These are phyloP conservation scores for Melaleuca alternifolia DNA, from an alignment of 345 rosid genomes.

Conservation along the genomic window DNA sequence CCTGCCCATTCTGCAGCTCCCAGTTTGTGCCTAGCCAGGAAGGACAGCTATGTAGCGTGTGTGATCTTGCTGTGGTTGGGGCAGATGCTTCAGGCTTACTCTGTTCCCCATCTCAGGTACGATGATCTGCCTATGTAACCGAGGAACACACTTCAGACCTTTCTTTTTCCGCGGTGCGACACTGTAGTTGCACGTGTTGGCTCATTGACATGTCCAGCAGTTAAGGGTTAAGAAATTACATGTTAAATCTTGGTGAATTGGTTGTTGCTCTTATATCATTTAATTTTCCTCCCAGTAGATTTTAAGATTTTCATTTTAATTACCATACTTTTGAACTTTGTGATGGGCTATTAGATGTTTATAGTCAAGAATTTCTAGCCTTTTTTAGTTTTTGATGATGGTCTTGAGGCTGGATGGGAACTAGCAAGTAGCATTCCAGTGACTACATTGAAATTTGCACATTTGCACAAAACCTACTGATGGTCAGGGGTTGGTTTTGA, in stretches of 20 bases:
- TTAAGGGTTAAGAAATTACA: background rate
- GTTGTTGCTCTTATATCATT: background rate
- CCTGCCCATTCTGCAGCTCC: constrained; percentile 80
- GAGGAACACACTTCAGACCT: background rate
- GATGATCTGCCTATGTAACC: constrained; percentile 15
- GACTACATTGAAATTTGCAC: background rate
- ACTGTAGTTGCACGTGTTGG: background rate
- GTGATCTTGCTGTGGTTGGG: constrained; percentile 77
- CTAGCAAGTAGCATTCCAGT: background rate
- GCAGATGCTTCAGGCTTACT: constrained; percentile 91
- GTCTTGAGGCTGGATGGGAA: background rate
- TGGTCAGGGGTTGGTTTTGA: background rate
- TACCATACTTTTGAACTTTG: background rate
- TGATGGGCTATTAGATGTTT: background rate
- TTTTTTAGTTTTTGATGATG: background rate
- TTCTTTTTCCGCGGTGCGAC: background rate
- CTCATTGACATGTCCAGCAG: background rate
- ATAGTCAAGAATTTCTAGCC: background rate
- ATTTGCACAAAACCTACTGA: background rate
- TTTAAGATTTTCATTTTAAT: background rate
- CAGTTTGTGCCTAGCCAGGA: constrained; percentile 65
- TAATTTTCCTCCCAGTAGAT: background rate
- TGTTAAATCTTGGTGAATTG: background rate
- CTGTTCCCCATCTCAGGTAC: constrained; percentile 75
- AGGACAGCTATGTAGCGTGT: constrained; percentile 66